These are phyloP conservation scores for Misopates orontium DNA, from an alignment of 257 asterid genomes.

Conservation along the genomic window DNA sequence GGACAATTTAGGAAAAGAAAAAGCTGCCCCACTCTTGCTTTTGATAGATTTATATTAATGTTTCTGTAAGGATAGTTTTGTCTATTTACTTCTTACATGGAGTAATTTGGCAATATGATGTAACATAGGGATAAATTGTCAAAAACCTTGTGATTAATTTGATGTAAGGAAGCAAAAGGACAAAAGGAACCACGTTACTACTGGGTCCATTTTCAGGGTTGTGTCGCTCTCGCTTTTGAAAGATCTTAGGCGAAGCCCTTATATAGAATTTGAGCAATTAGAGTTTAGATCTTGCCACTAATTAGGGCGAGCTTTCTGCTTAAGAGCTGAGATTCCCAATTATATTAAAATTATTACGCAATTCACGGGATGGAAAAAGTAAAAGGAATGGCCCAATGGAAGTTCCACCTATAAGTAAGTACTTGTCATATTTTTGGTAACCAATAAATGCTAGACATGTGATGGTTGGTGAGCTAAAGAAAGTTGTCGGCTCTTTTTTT, in stretches of 20 bases:
- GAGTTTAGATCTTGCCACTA: too few species aligned
- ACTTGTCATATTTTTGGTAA: too few species aligned
- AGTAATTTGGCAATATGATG: too few species aligned
- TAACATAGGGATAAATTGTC: too few species aligned
- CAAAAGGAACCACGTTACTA: neutral
- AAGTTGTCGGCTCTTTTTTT: neutral
- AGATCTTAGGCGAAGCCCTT: too few species aligned
- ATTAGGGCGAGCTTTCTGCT: constrained; percentile 21
- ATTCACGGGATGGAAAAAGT: constrained; percentile 22
- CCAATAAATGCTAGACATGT: constrained; percentile 7
- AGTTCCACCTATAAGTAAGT: neutral
- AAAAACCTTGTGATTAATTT: too few species aligned
- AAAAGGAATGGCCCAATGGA: neutral
- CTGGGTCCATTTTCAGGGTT: neutral
- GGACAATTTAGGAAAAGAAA: neutral
- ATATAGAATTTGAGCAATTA: too few species aligned
- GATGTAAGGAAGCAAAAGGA: neutral
- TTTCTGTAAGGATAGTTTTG: too few species aligned
- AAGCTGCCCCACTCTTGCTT: too few species aligned
- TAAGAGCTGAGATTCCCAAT: constrained; percentile 13
- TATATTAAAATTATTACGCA: constrained; percentile 15
- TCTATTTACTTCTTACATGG: neutral
- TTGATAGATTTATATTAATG: neutral
- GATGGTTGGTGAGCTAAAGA: neutral
- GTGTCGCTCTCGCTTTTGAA: too few species aligned